Evolutionary conservation across 176 grass and related monocot genomes (phyloP).

Genomic region (Melocanna baccifera): DNA sequence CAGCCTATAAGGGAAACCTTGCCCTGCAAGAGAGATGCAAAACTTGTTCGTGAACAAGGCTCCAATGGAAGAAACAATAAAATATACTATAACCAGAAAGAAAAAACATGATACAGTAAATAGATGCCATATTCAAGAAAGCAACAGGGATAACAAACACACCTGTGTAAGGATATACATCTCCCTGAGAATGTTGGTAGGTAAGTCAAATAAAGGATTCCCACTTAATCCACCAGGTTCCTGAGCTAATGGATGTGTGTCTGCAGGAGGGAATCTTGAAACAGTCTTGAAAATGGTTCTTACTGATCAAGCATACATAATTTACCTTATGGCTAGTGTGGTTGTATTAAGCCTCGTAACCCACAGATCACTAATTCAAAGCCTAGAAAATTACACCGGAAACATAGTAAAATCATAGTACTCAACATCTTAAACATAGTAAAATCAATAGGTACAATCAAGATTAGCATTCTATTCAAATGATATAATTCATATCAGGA

Average conservation of each 20-base stretch:
- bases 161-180: constrained; percentile 92
- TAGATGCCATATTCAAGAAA: constrained; percentile 9
- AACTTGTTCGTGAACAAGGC: background rate
- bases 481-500: background rate
- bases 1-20: constrained; percentile 90
- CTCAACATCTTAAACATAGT: too few relatives aligned
- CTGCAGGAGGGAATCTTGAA: constrained; percentile 69
- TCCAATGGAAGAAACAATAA: constrained; percentile 7
- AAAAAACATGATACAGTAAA: constrained; percentile 19
- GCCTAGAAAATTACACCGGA: too few relatives aligned
- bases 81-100: constrained; percentile 19
- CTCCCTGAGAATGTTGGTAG: constrained; percentile 78
- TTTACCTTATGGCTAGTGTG: too few relatives aligned
- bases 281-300: constrained; percentile 35
- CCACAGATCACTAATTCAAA: too few relatives aligned
- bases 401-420: too few relatives aligned
- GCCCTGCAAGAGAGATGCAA: constrained; percentile 54
- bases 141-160: constrained; percentile 14
- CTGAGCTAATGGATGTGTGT: constrained; percentile 58
- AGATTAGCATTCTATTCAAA: background rate
- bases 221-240: constrained; percentile 88
- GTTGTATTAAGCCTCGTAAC: too few relatives aligned
- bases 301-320: too few relatives aligned
- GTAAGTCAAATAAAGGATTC: constrained; percentile 86
- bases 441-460: too few relatives aligned